Evolutionary conservation across 257 asterid species (phyloP).

Genomic region (Penstemon newberryi): DNA sequence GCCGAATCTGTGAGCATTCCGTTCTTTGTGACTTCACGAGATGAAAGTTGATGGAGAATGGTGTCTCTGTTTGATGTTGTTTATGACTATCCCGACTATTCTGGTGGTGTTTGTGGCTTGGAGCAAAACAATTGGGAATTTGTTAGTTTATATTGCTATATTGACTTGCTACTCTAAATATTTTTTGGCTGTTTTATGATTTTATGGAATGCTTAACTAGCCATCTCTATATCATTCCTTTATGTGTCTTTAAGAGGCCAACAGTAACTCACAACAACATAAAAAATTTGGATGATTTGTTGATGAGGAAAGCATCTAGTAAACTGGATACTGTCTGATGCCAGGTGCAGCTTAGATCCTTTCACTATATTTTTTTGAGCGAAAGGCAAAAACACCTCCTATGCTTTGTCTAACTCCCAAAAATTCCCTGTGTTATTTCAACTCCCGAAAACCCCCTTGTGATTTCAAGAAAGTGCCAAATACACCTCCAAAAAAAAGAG

Average conservation of each 20-base stretch:
- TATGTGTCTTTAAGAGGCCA: constrained; percentile 4
- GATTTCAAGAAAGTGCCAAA: too few species aligned
- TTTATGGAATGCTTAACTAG: background rate
- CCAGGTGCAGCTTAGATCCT: too few species aligned
- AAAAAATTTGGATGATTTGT: too few species aligned
- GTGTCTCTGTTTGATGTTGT: constrained; percentile 13
- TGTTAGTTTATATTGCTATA: background rate
- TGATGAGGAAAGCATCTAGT: too few species aligned
- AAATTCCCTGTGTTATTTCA: too few species aligned
- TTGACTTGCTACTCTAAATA: constrained; percentile 7
- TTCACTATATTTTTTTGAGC: too few species aligned
- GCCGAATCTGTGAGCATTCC: constrained; percentile 63
- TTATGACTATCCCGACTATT: constrained; percentile 6
- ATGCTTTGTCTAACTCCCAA: too few species aligned
- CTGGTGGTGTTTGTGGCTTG: constrained; percentile 8
- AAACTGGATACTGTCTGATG: too few species aligned
- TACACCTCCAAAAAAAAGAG: too few species aligned
- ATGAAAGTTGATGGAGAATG: constrained; percentile 22
- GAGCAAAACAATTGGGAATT: background rate
- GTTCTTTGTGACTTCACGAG: background rate
- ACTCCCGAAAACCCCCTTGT: too few species aligned
- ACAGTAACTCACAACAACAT: too few species aligned
- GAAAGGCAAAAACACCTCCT: too few species aligned
- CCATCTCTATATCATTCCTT: background rate
- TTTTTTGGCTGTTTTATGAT: background rate